Base-by-base conservation (phyloP, 257 asterid species). In the Forsythia viridissima region DNA sequence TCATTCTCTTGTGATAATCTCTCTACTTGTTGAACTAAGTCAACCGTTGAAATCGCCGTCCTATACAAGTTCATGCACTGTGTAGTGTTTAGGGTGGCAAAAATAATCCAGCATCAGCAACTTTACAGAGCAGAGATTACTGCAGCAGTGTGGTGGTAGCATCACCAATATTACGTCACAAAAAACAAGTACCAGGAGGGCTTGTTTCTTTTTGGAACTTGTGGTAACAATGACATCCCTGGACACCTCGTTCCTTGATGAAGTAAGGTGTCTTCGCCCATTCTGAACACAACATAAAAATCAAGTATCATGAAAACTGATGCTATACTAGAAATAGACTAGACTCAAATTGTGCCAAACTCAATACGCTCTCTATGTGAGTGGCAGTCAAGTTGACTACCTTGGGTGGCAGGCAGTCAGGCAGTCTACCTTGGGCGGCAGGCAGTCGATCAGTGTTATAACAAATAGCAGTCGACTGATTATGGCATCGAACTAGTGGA, bases 231-330 rank as follows among this genome's bases (percentile, higher is more conserved):
- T 76, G 73, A 96, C 96, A 88, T 96, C 99, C 88, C 99, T 93
- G 44, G 98, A 96, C 37, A 96, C 97, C 88, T 96, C 99, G 86
- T 92, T 93, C 89, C 91, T 92, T 86, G 99, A 93, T 37, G 98
- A 96, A 72, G 91, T 92, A 77, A 96, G 96, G 84, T 92, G 92
- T 75, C 99, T 92, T 77, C 97, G 88, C 74, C 99, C 99, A 77
- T 95, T 95, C 99, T 95, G 97, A 87, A 88, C 10, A 76, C 30
- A 76, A 79, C 77, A 80, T 52, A 30, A 70, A 78, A 63, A 69
- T 52, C 41, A 79, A 76, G 71, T 74, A 73, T 34, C 59, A 81
- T 72, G 74, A 79, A 36, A 79, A 71, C 24, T 24, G 24, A 24
- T 24, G 24, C 24, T 24, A 24, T 24, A 24, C 24, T 24, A 24